Percentiles rank a stretch among this genome's conserved stretches.
Evolutionary conservation across 805 yeast species (phyloP).

Genomic region (Kluyveromyces nonfermentans): DNA sequence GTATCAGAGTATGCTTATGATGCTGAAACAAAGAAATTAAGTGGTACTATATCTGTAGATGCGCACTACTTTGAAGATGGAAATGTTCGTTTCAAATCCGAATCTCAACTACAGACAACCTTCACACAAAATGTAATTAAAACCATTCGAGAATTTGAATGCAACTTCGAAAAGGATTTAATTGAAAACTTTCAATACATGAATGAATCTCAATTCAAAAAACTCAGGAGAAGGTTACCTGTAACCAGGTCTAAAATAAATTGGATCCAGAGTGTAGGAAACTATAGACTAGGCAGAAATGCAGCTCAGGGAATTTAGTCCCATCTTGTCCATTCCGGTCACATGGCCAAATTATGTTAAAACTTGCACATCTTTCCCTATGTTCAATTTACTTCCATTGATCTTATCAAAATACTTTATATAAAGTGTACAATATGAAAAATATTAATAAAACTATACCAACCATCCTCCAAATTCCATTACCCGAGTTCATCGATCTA

Average conservation of each 20-base stretch:
- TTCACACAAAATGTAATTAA: slow-evolving; percentile 24
- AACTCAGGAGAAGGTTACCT: slow-evolving; percentile 83
- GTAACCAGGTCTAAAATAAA: slow-evolving; percentile 83
- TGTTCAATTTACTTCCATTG: not conserved
- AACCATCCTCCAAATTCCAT: slow-evolving; percentile 49
- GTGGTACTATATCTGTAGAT: slow-evolving; percentile 54
- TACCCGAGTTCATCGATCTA: slow-evolving; percentile 50
- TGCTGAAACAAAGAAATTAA: slow-evolving; percentile 25
- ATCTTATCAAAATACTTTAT: slow-evolving; percentile 35
- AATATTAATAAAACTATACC: slow-evolving; percentile 45
- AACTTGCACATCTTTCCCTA: not conserved
- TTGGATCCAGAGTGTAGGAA: slow-evolving; percentile 93
- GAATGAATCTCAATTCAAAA: slow-evolving; percentile 76
- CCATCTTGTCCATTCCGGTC: no score
- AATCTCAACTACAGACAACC: slow-evolving; percentile 27
- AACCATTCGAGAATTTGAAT: slow-evolving; percentile 48
- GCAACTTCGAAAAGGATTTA: slow-evolving; percentile 47
- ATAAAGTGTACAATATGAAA: slow-evolving; percentile 47
- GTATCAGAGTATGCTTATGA: slow-evolving; percentile 49
- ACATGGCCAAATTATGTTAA: no score
- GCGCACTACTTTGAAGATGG: slow-evolving; percentile 96
- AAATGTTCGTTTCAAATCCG: slow-evolving; percentile 66
- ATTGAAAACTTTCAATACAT: slow-evolving; percentile 56
- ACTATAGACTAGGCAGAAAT: slow-evolving; percentile 78
- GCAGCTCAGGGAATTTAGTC: slow-evolving; percentile 37